A percentile compares a stretch with the other conserved stretches of the same genome.
Evolutionary conservation across 768 basidiomycete genomes (phyloP).

Genomic region (Lentinula detonsa): DNA sequence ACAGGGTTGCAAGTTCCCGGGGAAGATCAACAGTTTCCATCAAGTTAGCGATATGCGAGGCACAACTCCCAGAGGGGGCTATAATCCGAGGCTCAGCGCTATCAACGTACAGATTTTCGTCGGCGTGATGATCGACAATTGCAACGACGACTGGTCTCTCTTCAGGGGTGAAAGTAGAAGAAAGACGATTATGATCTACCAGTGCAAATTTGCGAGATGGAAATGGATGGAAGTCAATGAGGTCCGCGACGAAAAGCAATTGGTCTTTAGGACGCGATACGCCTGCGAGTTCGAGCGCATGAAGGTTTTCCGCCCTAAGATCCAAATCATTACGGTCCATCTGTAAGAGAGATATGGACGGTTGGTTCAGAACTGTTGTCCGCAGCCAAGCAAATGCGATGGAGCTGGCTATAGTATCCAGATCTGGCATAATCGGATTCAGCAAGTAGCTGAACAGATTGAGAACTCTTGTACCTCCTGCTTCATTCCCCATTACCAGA

Average conservation of each 20-base stretch:
- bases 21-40: conserved; percentile 36
- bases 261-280: conserved; percentile 43
- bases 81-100: conserved; percentile 65
- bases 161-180: conserved; percentile 30
- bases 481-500: conserved; percentile 92
- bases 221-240: conserved; percentile 40
- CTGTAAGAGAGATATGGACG: conserved; percentile 68
- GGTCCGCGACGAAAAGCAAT: conserved; percentile 65
- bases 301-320: conserved; percentile 83
- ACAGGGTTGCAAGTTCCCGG: conserved; percentile 65
- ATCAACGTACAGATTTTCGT: conserved; percentile 64
- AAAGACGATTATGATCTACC: conserved; percentile 87
- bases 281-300: conserved; percentile 61
- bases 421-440: conserved; percentile 43
- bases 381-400: conserved; percentile 80
- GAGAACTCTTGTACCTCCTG: conserved; percentile 60
- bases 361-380: conserved; percentile 45
- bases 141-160: conserved; percentile 53
- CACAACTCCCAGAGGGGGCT: conserved; percentile 69
- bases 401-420: conserved; percentile 84
- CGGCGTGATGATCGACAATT: conserved; percentile 88
- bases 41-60: conserved; percentile 47
- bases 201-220: conserved; percentile 64
- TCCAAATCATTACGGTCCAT: conserved; percentile 60
- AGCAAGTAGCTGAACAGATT: not conserved